Evolutionary conservation across 768 basidiomycete genomes (phyloP).

Genomic region (Pseudohyphozyma bogoriensis): DNA sequence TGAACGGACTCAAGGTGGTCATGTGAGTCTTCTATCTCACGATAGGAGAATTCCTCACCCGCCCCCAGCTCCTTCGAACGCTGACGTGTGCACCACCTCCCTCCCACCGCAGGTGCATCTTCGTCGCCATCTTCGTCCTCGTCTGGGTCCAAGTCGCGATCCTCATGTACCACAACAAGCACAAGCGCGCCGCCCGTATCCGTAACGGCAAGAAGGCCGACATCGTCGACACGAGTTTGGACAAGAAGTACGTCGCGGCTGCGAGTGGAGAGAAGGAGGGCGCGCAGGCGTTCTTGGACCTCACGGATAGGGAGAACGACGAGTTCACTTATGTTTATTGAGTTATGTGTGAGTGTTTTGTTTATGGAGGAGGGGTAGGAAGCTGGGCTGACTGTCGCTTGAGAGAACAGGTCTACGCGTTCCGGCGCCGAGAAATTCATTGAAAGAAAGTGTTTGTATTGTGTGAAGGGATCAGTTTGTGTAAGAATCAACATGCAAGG

Average conservation of each 20-base stretch:
- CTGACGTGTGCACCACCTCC: too few relatives aligned
- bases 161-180: conserved; percentile 33
- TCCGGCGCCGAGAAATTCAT: too few relatives aligned
- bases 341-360: too few relatives aligned
- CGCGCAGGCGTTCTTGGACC: neutral
- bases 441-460: too few relatives aligned
- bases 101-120: conserved; percentile 30
- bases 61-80: too few relatives aligned
- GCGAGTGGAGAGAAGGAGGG: neutral
- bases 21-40: too few relatives aligned
- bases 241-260: neutral
- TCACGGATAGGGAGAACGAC: neutral
- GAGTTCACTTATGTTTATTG: neutral
- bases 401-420: too few relatives aligned
- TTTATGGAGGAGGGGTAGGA: too few relatives aligned
- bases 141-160: conserved; percentile 29
- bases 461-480: too few relatives aligned
- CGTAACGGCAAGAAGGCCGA: conserved; percentile 35
- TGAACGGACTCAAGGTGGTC: too few relatives aligned
- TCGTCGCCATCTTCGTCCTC: conserved; percentile 28
- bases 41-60: neutral
- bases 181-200: conserved; percentile 32
- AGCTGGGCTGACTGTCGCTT: too few relatives aligned
- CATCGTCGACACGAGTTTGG: conserved; percentile 6
- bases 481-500: too few relatives aligned